Base-by-base conservation (phyloP, 768 basidiomycete species). In the Suillus spraguei region DNA sequence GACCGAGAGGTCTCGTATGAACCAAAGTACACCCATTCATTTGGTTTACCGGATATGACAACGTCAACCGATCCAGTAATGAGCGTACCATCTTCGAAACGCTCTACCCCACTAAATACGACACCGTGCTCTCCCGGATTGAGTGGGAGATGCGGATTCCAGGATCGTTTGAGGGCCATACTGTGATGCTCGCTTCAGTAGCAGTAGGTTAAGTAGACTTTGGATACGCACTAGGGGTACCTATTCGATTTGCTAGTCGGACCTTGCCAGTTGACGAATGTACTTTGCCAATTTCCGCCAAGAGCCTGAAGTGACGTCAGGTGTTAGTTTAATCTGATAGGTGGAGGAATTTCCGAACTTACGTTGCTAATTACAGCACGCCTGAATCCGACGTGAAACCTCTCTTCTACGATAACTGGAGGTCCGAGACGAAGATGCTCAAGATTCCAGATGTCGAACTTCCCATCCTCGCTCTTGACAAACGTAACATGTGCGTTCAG, bases 361-460 rank as follows among this genome's bases (percentile, higher is more conserved):
- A 70, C 70, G 56, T 69, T 65, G 3, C 63, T 33, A 20, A 70
- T 70, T 35, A 68, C 68, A 33, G 60, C 64, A 9, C 70, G 56
- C 11, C 60, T 63, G 46, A 68, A 70, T 28, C 68, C 68, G 5
- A 61, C 22, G 17, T 47, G 36, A 9, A 62, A 62, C 28, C 60
- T 61, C 7, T 63, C 47, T 28, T 65, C 64, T 11, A 66, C 60
- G 28, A 42, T 2, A 33, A 66, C 41, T 22, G 39, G 28, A 44
- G 65, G 66, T 32, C 66, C 65, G 33, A 66, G 65, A 47, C 35
- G 42, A 50, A 66, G 61, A 11, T 59, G 53, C 11, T 62, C 54
- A 44, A 66, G 59, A 49, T 62, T 59, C 66, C 60, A 66, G 36
- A 66, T 36, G 24, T 65, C 65, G 16, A 66, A 56, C 33, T 59